A percentile compares a stretch with the other conserved stretches of the same genome.
These are phyloP conservation scores for Adenanthera pavonina DNA, from an alignment of 306 rosid genomes.

Conservation along the genomic window DNA sequence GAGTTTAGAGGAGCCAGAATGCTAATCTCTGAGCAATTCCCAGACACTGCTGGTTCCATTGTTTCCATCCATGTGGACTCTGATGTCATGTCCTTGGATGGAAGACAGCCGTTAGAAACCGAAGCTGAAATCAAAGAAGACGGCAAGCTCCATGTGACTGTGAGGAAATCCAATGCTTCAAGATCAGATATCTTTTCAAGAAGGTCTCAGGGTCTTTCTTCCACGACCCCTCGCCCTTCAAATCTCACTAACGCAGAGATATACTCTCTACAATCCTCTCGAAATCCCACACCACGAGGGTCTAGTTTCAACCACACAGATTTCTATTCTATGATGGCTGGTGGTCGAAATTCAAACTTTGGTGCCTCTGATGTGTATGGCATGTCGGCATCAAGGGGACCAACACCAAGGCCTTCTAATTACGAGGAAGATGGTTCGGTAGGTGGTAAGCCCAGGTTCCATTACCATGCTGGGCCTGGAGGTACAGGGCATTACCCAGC, in stretches of 20 bases:
- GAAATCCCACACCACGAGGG: slow-evolving; percentile 84
- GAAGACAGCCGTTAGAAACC: slow-evolving; percentile 70
- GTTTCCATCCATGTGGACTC: slow-evolving; percentile 92
- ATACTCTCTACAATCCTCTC: slow-evolving; percentile 76
- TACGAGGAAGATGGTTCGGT: slow-evolving; percentile 61
- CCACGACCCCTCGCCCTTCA: slow-evolving; percentile 77
- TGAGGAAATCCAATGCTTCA: slow-evolving; percentile 78
- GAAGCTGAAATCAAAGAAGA: slow-evolving; percentile 80
- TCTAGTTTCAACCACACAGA: slow-evolving; percentile 89
- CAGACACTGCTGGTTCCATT: slow-evolving; percentile 82
- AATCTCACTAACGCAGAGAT: slow-evolving; percentile 88
- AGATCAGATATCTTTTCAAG: slow-evolving; percentile 76
- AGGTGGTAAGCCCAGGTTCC: slow-evolving; percentile 48
- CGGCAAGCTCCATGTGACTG: slow-evolving; percentile 82
- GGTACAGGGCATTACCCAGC: slow-evolving; percentile 66
- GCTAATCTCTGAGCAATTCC: slow-evolving; percentile 83
- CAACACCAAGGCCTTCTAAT: slow-evolving; percentile 76
- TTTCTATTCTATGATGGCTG: slow-evolving; percentile 82
- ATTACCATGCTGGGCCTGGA: slow-evolving; percentile 43
- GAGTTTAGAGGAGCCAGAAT: slow-evolving; percentile 77
- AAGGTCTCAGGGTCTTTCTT: slow-evolving; percentile 78
- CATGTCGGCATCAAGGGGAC: slow-evolving; percentile 73
- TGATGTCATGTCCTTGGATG: slow-evolving; percentile 80
- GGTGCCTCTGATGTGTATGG: slow-evolving; percentile 72
- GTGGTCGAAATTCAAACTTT: slow-evolving; percentile 71